Evolutionary conservation across 306 rosid genomes (phyloP), one percentile per base, ranked within the genome.

Genomic region (Herpetospermum pedunculosum): DNA sequence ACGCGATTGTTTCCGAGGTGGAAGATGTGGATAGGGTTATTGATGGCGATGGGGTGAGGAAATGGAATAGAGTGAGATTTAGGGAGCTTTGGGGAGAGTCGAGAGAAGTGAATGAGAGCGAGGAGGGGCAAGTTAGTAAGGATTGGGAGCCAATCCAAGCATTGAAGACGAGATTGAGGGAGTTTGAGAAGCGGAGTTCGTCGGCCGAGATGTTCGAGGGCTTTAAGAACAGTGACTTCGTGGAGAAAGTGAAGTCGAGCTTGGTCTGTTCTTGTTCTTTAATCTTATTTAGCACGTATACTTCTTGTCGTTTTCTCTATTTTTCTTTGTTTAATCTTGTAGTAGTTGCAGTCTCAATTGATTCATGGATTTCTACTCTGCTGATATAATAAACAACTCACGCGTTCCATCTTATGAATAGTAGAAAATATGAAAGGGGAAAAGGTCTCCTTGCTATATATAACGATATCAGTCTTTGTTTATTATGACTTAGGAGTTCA

Each of bases 141-240:
- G 88, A 88, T 77, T 95, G 99, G 99, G 96, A 91, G 77, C 99
- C 99, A 19, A 89, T 95, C 80, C 91, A 94, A 30, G 91, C 82
- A 7, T 79, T 91, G 87, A 95, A 95, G 88, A 89, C 80, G 3
- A 83, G 92, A 65, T 78, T 91, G 76, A 91, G 81, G 38, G 96
- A 91, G 81, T 91, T 95, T 38, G 99, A 94, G 85, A 94, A 83
- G 73, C 83, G 90, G 19, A 85, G 89, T 77, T 84, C 96, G 48
- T 81, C 92, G 3, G 65, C 47, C 0, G 91, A 90, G 67, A 79
- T 90, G 81, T 89, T 92, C 21, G 86, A 83, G 18, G 90, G 88
- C 3, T 89, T 93, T 70, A 93, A 87, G 92, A 95, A 87, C 23
- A 79, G 86, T 32, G 96, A 95, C 65, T 88, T 95, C 77, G 50